Conservation (phyloP, 2,329 filamentous ascomycete species). For the Passalora sequoiae region DNA sequence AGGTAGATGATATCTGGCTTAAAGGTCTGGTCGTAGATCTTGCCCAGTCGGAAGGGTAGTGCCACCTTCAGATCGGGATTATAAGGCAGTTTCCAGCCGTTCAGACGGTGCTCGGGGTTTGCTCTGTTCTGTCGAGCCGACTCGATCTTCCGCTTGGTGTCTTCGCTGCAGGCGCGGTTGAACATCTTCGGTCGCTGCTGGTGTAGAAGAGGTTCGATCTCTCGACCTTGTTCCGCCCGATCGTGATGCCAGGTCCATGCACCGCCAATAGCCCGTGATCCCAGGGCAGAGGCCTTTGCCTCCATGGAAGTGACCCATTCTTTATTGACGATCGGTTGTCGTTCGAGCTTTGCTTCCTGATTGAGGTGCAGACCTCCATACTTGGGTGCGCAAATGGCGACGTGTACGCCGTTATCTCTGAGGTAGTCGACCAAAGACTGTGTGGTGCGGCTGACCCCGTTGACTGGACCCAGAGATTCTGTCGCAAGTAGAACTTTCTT, state of each 20-base stretch:
- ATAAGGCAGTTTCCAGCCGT: slow-evolving; percentile 63
- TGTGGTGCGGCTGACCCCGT: slow-evolving; percentile 67
- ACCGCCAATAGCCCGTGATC: slow-evolving; percentile 31
- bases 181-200: slow-evolving; percentile 25
- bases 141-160: slow-evolving; percentile 25
- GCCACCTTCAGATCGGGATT: slow-evolving; percentile 67
- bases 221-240: slow-evolving; percentile 19
- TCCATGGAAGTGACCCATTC: slow-evolving; percentile 33
- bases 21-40: slow-evolving; percentile 58
- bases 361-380: slow-evolving; percentile 50
- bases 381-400: slow-evolving; percentile 62
- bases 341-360: slow-evolving; percentile 22
- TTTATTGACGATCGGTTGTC: slow-evolving; percentile 31
- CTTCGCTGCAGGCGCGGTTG: slow-evolving; percentile 27
- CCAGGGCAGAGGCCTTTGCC: slow-evolving; percentile 30
- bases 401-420: slow-evolving; percentile 57
- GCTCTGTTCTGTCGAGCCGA: slow-evolving; percentile 31
- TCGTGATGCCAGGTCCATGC: slow-evolving; percentile 33
- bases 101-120: slow-evolving; percentile 53
- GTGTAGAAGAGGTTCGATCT: slow-evolving; percentile 18
- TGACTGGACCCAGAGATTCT: slow-evolving; percentile 67
- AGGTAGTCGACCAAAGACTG: slow-evolving; percentile 64
- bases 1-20: slow-evolving; percentile 65
- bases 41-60: slow-evolving; percentile 61
- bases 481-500: slow-evolving; percentile 63